Percentiles rank a stretch among this genome's conserved stretches.
These are phyloP conservation scores for Polygonum aviculare DNA, from an alignment of 148 eudicot genomes.

Conservation along the genomic window DNA sequence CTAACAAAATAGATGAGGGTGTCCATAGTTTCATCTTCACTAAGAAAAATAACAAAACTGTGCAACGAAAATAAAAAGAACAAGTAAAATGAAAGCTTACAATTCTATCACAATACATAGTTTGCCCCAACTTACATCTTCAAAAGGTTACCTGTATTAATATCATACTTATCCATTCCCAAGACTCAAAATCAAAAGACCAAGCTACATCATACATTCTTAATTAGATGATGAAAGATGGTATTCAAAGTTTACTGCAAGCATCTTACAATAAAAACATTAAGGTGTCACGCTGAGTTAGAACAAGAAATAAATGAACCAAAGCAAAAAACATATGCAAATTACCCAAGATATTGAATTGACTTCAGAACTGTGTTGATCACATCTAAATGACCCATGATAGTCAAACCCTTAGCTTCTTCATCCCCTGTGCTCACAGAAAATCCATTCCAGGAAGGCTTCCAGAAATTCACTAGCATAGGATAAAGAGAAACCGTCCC, in stretches of 20 bases:
- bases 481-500: constrained; percentile 68
- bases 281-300: background rate
- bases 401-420: constrained; percentile 27
- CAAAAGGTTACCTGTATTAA: background rate
- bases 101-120: background rate
- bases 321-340: background rate
- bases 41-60: constrained; percentile 45
- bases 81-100: background rate
- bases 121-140: background rate
- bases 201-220: background rate
- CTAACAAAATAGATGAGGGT: background rate
- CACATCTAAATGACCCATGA: constrained; percentile 59
- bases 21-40: constrained; percentile 26
- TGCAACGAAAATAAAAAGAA: background rate
- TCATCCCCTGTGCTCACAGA: constrained; percentile 31
- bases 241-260: background rate
- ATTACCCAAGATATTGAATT: constrained; percentile 78
- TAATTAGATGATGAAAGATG: background rate
- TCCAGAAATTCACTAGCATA: constrained; percentile 64
- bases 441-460: constrained; percentile 50
- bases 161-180: background rate
- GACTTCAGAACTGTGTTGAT: constrained; percentile 76
- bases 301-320: background rate
- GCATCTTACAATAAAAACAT: background rate
- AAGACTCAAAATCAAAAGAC: background rate